Percentiles rank a stretch among this genome's conserved stretches.
Conservation (phyloP, 805 yeast species). For the Candida tibetensis region DNA sequence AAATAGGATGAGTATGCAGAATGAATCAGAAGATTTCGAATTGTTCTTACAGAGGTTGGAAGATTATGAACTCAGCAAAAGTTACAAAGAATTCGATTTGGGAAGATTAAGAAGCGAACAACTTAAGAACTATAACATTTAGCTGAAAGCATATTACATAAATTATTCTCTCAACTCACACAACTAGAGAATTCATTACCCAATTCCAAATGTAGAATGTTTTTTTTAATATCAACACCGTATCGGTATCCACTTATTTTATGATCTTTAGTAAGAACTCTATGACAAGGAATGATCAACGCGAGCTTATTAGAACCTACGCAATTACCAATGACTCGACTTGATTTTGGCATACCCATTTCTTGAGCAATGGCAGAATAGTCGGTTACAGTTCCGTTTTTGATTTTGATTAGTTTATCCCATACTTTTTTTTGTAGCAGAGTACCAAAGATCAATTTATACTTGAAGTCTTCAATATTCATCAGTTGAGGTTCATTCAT, state of each 20-base stretch:
- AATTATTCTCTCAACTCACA: neutral
- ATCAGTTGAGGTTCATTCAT: slow-evolving; percentile 12
- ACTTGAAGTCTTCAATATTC: slow-evolving; percentile 14
- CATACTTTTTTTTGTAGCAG: slow-evolving; percentile 37
- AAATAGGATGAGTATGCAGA: slow-evolving; percentile 1
- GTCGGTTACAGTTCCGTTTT: slow-evolving; percentile 26
- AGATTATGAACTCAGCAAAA: slow-evolving; percentile 4
- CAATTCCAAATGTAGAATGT: slow-evolving; percentile 18
- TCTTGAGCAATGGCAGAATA: slow-evolving; percentile 31
- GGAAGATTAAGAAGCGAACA: slow-evolving; percentile 7
- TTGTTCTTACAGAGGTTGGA: slow-evolving; percentile 8
- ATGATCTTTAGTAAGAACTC: slow-evolving; percentile 31
- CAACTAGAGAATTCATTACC: slow-evolving; percentile 1
- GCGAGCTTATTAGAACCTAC: slow-evolving; percentile 40
- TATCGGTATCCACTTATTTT: slow-evolving; percentile 38
- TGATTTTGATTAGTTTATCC: slow-evolving; percentile 24
- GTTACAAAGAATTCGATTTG: slow-evolving; percentile 4
- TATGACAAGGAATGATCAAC: slow-evolving; percentile 43
- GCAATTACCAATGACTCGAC: slow-evolving; percentile 41
- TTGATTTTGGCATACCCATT: slow-evolving; percentile 26
- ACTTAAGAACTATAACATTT: slow-evolving; percentile 6
- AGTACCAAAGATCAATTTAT: slow-evolving; percentile 37
- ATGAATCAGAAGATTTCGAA: slow-evolving; percentile 9
- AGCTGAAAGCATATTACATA: neutral
- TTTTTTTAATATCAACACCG: slow-evolving; percentile 33